phyloP scores from a whole-genome alignment of 1,139 yeast species.

The Maudiozyma humilis region DNA sequence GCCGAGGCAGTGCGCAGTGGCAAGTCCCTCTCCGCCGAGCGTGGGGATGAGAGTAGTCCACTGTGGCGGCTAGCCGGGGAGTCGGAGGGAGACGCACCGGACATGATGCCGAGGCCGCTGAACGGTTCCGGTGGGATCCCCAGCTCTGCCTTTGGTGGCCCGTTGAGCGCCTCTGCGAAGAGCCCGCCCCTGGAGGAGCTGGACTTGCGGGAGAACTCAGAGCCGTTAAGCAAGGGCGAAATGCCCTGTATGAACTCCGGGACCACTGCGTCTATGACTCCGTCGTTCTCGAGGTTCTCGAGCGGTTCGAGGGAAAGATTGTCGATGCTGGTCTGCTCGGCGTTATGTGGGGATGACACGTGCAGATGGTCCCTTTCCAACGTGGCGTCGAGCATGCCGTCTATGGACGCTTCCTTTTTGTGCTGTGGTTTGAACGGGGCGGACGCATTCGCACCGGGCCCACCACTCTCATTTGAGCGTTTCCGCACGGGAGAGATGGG shows the following conservation, averaged over 20 bases:
- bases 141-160: background rate
- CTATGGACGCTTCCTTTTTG: conserved; percentile 18
- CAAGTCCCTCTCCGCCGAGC: background rate
- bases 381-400: conserved; percentile 23
- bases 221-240: background rate
- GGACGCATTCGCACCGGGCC: background rate
- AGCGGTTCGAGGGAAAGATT: conserved; percentile 4
- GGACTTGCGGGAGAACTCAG: background rate
- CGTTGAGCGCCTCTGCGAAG: conserved; percentile 2
- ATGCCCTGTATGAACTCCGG: background rate
- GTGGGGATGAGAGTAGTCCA: background rate
- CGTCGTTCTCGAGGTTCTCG: conserved; percentile 4
- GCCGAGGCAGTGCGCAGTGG: background rate
- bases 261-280: conserved; percentile 1
- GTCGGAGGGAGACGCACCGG: background rate
- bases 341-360: background rate
- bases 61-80: background rate
- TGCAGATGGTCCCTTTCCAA: conserved; percentile 12
- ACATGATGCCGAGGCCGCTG: background rate
- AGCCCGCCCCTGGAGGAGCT: background rate
- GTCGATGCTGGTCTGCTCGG: background rate
- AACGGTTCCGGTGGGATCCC: background rate
- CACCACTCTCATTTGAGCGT: conserved; percentile 1
- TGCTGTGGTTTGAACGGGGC: conserved; percentile 5
- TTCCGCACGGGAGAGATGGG: conserved; percentile 13